These are phyloP conservation scores for Talaromyces atroroseus DNA, from an alignment of 2,329 filamentous ascomycete genomes.

Conservation along the genomic window DNA sequence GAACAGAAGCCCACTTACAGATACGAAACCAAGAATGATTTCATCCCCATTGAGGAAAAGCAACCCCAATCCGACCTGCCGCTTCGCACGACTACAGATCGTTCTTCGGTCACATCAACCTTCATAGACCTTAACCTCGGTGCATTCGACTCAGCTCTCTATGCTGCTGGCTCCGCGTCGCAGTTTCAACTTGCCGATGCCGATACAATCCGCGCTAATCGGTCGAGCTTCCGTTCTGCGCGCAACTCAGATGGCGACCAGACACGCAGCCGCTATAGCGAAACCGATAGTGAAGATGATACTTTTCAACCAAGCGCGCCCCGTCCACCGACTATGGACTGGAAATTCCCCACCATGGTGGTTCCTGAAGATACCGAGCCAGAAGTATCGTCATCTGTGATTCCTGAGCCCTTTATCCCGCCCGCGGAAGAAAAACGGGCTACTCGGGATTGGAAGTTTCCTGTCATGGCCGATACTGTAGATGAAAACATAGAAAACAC, in stretches of 20 bases:
- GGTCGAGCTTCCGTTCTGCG: conserved; percentile 43
- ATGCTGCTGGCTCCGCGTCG: conserved; percentile 49
- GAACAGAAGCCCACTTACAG: conserved; percentile 52
- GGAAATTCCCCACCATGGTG: conserved; percentile 39
- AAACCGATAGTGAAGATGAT: conserved; percentile 18
- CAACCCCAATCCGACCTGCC: conserved; percentile 51
- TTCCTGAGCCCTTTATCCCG: neutral
- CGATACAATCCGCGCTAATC: conserved; percentile 53
- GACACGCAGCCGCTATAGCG: conserved; percentile 23
- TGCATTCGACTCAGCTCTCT: conserved; percentile 44
- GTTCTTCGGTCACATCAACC: conserved; percentile 44
- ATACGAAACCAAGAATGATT: conserved; percentile 50
- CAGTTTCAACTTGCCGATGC: conserved; percentile 48
- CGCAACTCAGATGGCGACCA: conserved; percentile 34
- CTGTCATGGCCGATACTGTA: conserved; percentile 31
- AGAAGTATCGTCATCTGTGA: conserved; percentile 1
- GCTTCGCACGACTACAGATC: conserved; percentile 41
- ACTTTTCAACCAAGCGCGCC: conserved; percentile 28
- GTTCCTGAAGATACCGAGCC: conserved; percentile 21
- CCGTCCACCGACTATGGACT: conserved; percentile 43
- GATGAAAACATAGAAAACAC: conserved; percentile 5
- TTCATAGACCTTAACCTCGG: conserved; percentile 55
- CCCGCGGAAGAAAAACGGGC: conserved; percentile 28
- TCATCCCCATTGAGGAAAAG: conserved; percentile 39
- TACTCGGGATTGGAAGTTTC: conserved; percentile 20